A percentile compares a stretch with the other conserved stretches of the same genome.
These are phyloP conservation scores for Eudorina sp. DNA, from an alignment of 139 green algal genomes.

Conservation along the genomic window DNA sequence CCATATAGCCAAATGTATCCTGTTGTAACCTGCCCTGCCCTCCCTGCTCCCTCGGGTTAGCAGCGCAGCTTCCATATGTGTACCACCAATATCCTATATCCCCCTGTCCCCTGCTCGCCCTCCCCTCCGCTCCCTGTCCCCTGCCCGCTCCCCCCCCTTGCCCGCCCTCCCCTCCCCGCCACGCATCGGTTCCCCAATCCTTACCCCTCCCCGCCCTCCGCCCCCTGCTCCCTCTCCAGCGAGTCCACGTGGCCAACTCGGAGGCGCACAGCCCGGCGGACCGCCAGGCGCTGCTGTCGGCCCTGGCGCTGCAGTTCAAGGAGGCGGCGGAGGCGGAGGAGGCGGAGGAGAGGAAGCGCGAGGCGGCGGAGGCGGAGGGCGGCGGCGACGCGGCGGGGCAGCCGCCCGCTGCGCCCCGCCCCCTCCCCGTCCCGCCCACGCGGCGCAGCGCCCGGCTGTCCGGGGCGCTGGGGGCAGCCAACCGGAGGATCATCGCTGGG, in stretches of 20 bases:
- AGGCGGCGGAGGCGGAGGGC: background rate
- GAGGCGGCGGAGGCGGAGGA: background rate
- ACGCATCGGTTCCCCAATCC: background rate
- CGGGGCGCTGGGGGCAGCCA: slow-evolving; percentile 23
- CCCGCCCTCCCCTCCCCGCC: background rate
- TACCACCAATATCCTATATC: too few species aligned
- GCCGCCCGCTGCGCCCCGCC: too few species aligned
- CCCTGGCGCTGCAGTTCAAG: slow-evolving; percentile 12
- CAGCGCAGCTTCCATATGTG: too few species aligned
- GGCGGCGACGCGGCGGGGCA: background rate
- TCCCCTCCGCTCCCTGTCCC: background rate
- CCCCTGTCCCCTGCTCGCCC: too few species aligned
- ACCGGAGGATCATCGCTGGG: background rate
- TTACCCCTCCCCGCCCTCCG: background rate
- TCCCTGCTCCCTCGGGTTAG: too few species aligned
- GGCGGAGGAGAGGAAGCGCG: background rate
- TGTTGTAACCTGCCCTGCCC: too few species aligned
- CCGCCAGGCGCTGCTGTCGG: background rate
- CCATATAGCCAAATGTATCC: too few species aligned
- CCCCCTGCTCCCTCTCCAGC: background rate
- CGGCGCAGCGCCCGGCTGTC: background rate
- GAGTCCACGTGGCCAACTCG: background rate
- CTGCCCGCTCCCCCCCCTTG: background rate
- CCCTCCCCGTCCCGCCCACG: too few species aligned
- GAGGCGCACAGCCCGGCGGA: background rate